Percentiles rank a stretch among this genome's conserved stretches.
phyloP scores from a whole-genome alignment of 495 filamentous ascomycete genomes.

The Daldinia vernicosa region DNA sequence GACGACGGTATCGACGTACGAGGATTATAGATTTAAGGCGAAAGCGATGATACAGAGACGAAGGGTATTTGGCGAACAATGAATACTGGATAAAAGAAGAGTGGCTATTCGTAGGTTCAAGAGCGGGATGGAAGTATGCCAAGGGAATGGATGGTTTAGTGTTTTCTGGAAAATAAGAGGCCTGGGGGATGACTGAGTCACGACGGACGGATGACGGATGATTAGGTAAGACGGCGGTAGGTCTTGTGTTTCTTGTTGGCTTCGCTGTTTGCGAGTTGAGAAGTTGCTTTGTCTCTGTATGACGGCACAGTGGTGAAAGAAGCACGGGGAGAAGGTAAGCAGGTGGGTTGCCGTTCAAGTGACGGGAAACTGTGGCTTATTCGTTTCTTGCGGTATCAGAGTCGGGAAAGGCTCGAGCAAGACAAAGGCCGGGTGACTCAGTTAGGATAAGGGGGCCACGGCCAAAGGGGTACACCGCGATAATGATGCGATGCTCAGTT shows the following conservation, averaged over 20 bases:
- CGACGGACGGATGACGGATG: conserved; percentile 38
- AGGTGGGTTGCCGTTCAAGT: conserved; percentile 40
- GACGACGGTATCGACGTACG: conserved; percentile 15
- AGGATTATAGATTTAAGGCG: conserved; percentile 19
- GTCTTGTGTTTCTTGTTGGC: conserved; percentile 34
- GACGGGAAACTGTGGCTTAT: conserved; percentile 39
- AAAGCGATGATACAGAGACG: conserved; percentile 15
- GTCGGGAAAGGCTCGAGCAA: conserved; percentile 22
- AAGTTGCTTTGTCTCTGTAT: conserved; percentile 38
- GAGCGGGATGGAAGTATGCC: conserved; percentile 8
- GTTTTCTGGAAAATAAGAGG: conserved; percentile 35
- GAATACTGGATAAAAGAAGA: conserved; percentile 11
- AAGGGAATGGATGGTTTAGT: conserved; percentile 24
- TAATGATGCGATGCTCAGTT: conserved; percentile 33
- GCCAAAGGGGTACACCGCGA: conserved; percentile 16
- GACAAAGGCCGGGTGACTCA: conserved; percentile 49
- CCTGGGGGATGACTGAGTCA: conserved; percentile 31
- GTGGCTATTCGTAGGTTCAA: conserved; percentile 11
- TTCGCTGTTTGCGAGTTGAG: conserved; percentile 38
- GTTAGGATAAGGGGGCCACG: conserved; percentile 33
- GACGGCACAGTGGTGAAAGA: conserved; percentile 23
- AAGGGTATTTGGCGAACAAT: conserved; percentile 8
- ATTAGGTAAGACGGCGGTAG: conserved; percentile 42
- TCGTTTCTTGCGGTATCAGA: conserved; percentile 29
- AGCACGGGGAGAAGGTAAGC: conserved; percentile 23